phyloP scores from a whole-genome alignment of 352 stramenopile genomes.

The Globisporangium iwayamae region DNA sequence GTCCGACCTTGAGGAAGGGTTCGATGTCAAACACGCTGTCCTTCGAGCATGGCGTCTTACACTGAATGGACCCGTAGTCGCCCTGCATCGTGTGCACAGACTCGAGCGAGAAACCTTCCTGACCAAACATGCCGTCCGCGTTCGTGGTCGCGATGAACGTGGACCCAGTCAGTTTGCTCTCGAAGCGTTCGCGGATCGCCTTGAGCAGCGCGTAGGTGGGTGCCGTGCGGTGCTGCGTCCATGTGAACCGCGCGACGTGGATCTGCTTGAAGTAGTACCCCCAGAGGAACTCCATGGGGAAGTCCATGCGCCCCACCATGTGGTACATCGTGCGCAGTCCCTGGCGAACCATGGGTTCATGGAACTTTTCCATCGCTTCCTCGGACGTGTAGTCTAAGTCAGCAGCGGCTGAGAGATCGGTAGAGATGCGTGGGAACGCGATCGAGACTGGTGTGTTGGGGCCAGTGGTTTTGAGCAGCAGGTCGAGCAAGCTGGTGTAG shows the following conservation, averaged over 20 bases:
- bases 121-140: conserved; percentile 71
- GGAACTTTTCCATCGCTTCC: conserved; percentile 59
- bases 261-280: conserved; percentile 67
- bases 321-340: conserved; percentile 57
- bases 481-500: conserved; percentile 49
- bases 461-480: conserved; percentile 32
- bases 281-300: conserved; percentile 44
- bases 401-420: conserved; percentile 55
- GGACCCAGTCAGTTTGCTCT: conserved; percentile 24
- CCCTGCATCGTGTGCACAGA: conserved; percentile 59
- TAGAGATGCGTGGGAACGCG: conserved; percentile 69
- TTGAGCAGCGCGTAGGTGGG: conserved; percentile 56
- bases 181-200: conserved; percentile 36
- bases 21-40: conserved; percentile 46
- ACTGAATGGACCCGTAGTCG: conserved; percentile 64
- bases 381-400: conserved; percentile 71
- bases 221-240: conserved; percentile 39
- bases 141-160: conserved; percentile 70
- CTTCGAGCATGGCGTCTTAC: conserved; percentile 31
- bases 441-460: conserved; percentile 16
- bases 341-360: conserved; percentile 41
- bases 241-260: conserved; percentile 48
- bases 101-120: conserved; percentile 53
- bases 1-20: conserved; percentile 49
- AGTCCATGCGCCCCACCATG: conserved; percentile 49